Conservation (phyloP, 2,329 filamentous ascomycete species). For the Fusarium pininemorale region DNA sequence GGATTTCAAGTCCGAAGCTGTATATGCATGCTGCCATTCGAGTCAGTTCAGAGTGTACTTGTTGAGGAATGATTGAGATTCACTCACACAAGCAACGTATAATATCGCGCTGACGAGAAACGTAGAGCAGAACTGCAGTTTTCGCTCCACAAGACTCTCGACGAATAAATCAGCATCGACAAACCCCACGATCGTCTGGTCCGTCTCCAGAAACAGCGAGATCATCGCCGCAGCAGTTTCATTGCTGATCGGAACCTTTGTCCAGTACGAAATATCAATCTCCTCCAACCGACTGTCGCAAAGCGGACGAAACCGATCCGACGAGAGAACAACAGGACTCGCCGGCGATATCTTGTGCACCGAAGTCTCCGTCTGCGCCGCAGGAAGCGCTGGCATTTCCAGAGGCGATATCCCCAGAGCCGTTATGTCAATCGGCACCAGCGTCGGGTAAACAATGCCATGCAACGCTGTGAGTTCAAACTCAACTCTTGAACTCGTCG, state of each 20-base stretch:
- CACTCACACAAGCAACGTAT: neutral
- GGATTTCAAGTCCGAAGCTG: neutral
- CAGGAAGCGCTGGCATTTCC: neutral
- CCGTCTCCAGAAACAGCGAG: neutral
- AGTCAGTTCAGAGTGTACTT: no score
- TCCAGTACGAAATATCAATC: neutral
- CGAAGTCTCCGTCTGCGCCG: neutral
- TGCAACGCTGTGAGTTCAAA: conserved; percentile 7
- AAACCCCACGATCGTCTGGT: neutral
- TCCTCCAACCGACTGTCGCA: neutral
- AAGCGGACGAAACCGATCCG: neutral
- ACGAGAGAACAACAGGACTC: neutral
- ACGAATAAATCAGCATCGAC: neutral
- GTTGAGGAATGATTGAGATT: no score
- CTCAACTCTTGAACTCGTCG: neutral
- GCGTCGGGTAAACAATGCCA: neutral
- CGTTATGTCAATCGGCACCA: neutral
- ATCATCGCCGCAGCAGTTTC: neutral
- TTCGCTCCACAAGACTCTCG: neutral
- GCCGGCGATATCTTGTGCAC: neutral
- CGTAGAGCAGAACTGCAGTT: neutral
- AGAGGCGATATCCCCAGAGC: neutral
- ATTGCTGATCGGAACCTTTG: neutral
- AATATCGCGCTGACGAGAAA: neutral
- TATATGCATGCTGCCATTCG: neutral